These are phyloP conservation scores for Penicillium sp. DNA, from an alignment of 2,329 filamentous ascomycete species.

Conservation along the genomic window DNA sequence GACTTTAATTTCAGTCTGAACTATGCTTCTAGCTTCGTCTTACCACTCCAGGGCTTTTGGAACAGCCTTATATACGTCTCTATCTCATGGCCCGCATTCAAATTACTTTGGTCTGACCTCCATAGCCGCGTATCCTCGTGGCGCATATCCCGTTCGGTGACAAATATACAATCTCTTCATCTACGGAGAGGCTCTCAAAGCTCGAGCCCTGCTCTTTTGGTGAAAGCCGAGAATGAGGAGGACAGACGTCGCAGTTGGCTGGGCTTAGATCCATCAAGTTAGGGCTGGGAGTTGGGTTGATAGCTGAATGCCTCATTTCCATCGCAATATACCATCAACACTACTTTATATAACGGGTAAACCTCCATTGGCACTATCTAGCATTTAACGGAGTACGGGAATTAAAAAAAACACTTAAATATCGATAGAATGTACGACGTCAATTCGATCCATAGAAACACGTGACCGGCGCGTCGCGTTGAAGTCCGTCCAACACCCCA, in stretches of 20 bases:
- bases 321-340: neutral
- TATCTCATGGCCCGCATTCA: conserved; percentile 66
- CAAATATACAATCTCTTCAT: neutral
- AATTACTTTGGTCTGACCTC: conserved; percentile 25
- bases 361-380: neutral
- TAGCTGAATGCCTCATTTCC: neutral
- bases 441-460: conserved; percentile 21
- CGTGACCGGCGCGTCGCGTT: conserved; percentile 26
- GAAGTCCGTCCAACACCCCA: conserved; percentile 1
- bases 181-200: neutral
- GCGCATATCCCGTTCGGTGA: neutral
- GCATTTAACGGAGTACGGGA: neutral
- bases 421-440: neutral
- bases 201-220: neutral
- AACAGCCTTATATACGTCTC: conserved; percentile 74
- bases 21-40: conserved; percentile 68
- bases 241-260: conserved; percentile 1
- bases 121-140: neutral
- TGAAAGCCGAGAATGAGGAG: neutral
- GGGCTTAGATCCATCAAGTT: conserved; percentile 1
- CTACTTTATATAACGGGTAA: neutral
- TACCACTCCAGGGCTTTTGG: conserved; percentile 82
- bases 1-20: conserved; percentile 59
- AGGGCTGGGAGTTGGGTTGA: neutral
- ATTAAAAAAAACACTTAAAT: neutral